Evolutionary conservation across 805 yeast genomes (phyloP), one percentile per base, ranked within the genome.

Genomic region (Nakazawaea siamensis): DNA sequence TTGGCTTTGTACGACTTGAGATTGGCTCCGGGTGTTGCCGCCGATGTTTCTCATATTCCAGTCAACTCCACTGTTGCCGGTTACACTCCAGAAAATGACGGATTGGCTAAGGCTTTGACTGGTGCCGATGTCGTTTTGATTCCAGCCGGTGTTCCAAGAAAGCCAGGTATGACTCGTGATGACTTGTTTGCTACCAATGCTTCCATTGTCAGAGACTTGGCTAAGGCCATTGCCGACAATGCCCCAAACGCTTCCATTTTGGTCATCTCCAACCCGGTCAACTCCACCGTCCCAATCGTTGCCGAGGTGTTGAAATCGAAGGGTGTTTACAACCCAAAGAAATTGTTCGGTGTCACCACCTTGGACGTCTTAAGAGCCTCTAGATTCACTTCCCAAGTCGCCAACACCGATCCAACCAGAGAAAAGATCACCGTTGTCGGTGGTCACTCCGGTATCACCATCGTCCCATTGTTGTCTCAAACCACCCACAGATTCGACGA

Each of bases 161-260:
- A 87, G 70, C 97, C 97, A 49, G 97, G 97, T 62, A 88, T 88
- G 97, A 85, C 96, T 55, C 83, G 97, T 72, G 97, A 88, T 60
- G 97, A 88, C 59, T 71, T 88, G 53, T 88, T 88, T 80, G 80
- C 84, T 71, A 88, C 94, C 69, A 88, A 88, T 57, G 97, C 97
- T 35, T 80, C 94, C 34, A 88, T 88, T 60, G 96, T 88, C 44
- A 79, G 92, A 59, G 95, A 84, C 62, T 73, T 88, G 61, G 95
- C 95, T 57, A 70, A 79, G 63, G 82, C 87, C 36, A 75, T 75
- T 50, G 95, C 94, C 43, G 84, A 81, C 46, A 57, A 69, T 60
- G 73, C 83, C 46, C 96, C 96, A 56, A 72, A 83, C 50, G 96
- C 96, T 42, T 76, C 84, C 34, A 64, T 87, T 35, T 71, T 70